Evolutionary conservation across 352 stramenopile genomes (phyloP), one percentile per base, ranked within the genome.

Genomic region (Phytophthora chlamydospora): DNA sequence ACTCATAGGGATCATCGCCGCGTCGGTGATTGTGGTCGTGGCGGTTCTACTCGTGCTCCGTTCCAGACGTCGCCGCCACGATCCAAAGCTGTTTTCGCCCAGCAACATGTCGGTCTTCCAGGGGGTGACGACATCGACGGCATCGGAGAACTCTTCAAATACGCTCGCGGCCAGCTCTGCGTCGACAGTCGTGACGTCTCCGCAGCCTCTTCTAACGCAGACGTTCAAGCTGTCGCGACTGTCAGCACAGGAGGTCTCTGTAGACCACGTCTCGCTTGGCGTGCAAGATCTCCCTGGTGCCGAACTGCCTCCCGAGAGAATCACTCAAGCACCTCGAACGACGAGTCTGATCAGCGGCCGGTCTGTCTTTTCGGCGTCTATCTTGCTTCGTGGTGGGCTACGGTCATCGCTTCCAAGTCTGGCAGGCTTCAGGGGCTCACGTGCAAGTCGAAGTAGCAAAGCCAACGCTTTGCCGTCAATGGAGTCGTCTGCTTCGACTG

Each of bases 331-430:
- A 11, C 58, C 40, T 49, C 58, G 33, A 50, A 43, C 32, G 8
- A 62, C 59, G 0, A 60, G 55, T 32, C 13, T 72, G 11, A 32
- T 62, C 24, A 73, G 46, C 27, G 27, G 40, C 9, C 40, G 58
- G 14, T 73, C 62, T 39, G 55, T 68, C 10, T 68, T 76, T 55
- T 65, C 53, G 4, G 33, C 55, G 0, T 66, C 63, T 6, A 27
- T 64, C 4, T 21, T 71, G 12, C 46, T 63, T 45, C 32, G 44
- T 14, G 62, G 50, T 10, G 48, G 57, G 2, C 32, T 59, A 2
- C 35, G 48, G 0, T 48, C 52, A 12, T 70, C 66, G 11, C 17
- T 73, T 17, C 38, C 66, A 19, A 51, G 43, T 17, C 33, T 70
- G 10, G 4, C 48, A 46, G 32, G 31, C 4, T 67, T 63, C 16